Evolutionary conservation across 1,284 basidiomycete species (phyloP).

Genomic region (Takashimella koratensis): DNA sequence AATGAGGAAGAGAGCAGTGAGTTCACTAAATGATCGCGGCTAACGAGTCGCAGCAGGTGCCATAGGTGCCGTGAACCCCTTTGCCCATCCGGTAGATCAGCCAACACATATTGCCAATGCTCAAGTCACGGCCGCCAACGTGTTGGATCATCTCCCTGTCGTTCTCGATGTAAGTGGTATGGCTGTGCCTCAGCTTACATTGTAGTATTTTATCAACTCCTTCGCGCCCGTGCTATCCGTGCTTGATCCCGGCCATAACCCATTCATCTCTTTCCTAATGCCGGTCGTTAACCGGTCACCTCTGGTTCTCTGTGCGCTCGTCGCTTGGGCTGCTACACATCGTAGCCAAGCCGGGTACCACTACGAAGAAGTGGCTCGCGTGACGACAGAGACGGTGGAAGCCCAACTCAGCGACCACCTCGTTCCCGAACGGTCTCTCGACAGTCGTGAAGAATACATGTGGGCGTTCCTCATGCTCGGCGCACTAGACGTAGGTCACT

Average conservation of each 20-base stretch:
- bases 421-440: constrained; percentile 14
- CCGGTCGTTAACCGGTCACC: constrained; percentile 28
- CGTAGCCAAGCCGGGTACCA: constrained; percentile 25
- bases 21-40: no score
- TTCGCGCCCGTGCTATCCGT: constrained; percentile 32
- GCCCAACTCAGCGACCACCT: constrained; percentile 21
- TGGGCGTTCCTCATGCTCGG: constrained; percentile 32
- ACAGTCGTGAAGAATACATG: constrained; percentile 29
- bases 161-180: constrained; percentile 17
- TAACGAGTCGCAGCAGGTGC: not conserved
- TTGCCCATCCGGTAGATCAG: not conserved
- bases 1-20: not conserved
- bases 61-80: not conserved
- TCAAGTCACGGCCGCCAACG: constrained; percentile 12
- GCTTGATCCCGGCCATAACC: constrained; percentile 26
- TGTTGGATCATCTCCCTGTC: constrained; percentile 18
- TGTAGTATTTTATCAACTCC: constrained; percentile 30
- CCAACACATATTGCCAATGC: not conserved
- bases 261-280: constrained; percentile 21
- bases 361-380: constrained; percentile 26
- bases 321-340: constrained; percentile 33
- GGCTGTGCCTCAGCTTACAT: not conserved
- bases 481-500: constrained; percentile 7
- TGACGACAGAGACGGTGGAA: constrained; percentile 29
- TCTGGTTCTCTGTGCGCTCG: constrained; percentile 28